Evolutionary conservation across 805 yeast genomes (phyloP).

Genomic region (Metschnikowia drakensbergensis): DNA sequence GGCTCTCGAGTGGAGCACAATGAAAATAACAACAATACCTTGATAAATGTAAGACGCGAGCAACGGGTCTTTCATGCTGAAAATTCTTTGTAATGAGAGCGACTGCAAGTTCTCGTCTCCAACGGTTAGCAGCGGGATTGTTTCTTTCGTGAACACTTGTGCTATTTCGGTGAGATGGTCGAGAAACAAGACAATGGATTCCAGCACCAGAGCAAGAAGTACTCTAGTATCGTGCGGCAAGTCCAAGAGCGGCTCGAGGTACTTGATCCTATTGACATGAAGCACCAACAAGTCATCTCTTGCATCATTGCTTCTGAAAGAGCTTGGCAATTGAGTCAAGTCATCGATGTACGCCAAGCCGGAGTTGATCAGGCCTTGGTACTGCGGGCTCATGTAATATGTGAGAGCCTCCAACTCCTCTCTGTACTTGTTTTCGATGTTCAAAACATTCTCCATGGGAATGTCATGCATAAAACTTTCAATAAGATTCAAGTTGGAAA

Average conservation of each 20-base stretch:
- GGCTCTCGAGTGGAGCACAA: conserved; percentile 43
- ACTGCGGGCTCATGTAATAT: conserved; percentile 20
- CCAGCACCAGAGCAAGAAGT: conserved; percentile 34
- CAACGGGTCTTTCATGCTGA: conserved; percentile 42
- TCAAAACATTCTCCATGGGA: conserved; percentile 36
- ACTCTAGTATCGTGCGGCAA: conserved; percentile 30
- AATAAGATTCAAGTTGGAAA: conserved; percentile 47
- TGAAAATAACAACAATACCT: conserved; percentile 48
- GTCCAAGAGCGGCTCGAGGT: conserved; percentile 48
- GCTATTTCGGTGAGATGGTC: conserved; percentile 16
- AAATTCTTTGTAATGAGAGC: conserved; percentile 30
- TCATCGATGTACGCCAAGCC: conserved; percentile 19
- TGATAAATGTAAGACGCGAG: conserved; percentile 49
- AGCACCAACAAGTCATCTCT: conserved; percentile 44
- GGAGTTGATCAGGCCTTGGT: conserved; percentile 13
- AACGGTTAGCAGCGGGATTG: conserved; percentile 10
- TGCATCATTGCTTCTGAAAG: conserved; percentile 31
- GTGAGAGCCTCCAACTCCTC: conserved; percentile 38
- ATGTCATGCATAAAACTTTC: conserved; percentile 49
- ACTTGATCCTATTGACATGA: conserved; percentile 49
- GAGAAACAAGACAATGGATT: conserved; percentile 31
- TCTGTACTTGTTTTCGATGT: conserved; percentile 40
- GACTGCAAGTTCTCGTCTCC: conserved; percentile 7
- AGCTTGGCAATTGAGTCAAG: conserved; percentile 19
- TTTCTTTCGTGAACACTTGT: conserved; percentile 10